phyloP scores from a whole-genome alignment of 257 asterid genomes.

The Nicotiana paniculata region DNA sequence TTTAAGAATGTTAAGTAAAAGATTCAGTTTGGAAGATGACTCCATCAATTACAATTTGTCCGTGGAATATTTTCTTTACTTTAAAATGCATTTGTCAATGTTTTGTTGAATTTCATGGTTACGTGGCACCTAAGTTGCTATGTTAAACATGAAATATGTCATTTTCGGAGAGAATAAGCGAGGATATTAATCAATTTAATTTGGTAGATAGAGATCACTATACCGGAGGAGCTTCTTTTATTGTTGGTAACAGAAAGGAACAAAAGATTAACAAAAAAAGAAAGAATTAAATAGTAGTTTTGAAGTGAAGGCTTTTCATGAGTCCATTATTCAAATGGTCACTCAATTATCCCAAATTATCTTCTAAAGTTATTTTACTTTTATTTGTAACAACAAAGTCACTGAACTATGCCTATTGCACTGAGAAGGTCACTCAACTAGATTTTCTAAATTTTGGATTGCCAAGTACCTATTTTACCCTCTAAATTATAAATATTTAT shows the following conservation, averaged over 20 bases:
- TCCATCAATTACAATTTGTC: conserved; percentile 7
- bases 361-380: too few relatives aligned
- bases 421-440: too few relatives aligned
- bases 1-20: conserved; percentile 12
- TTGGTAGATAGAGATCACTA: not conserved
- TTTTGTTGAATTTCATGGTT: not conserved
- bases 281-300: not conserved
- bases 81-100: conserved; percentile 7
- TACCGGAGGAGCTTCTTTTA: not conserved
- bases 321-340: too few relatives aligned
- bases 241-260: not conserved
- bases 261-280: too few relatives aligned
- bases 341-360: too few relatives aligned
- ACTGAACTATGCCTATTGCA: too few relatives aligned
- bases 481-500: too few relatives aligned
- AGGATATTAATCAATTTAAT: not conserved
- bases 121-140: not conserved
- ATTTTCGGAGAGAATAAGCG: not conserved
- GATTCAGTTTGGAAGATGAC: conserved; percentile 15
- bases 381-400: too few relatives aligned
- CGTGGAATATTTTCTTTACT: not conserved
- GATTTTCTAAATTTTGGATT: too few relatives aligned
- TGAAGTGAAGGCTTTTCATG: not conserved
- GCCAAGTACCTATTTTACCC: too few relatives aligned
- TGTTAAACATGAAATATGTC: not conserved